Base-by-base conservation (phyloP, 768 basidiomycete genomes). In the Grammothele lineata region DNA sequence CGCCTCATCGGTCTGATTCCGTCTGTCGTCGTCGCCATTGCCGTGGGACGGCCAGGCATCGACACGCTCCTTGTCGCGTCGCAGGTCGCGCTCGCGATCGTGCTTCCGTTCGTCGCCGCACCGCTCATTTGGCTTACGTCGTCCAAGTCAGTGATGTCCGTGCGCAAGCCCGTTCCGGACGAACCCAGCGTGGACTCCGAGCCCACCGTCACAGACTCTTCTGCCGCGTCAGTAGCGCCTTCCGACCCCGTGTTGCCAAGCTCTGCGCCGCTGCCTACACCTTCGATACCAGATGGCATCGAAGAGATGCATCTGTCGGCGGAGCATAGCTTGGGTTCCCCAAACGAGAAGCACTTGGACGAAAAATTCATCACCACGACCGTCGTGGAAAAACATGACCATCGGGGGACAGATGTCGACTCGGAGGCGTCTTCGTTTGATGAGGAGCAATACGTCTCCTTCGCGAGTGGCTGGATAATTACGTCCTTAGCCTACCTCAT, bases 1-100 rank as follows among this genome's bases (percentile, higher is more conserved):
- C 82, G 94, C 2, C 64, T 85, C 5, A 70, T 96, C 25, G 84
- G 88, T 3, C 78, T 95, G 22, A 73, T 94, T 21, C 94, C 94
- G 0, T 83, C 89, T 15, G 77, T 91, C 66, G 74, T 76, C 10
- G 84, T 96, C 30, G 90, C 92, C 1, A 70, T 85, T n/a, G 75
- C 81, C 0, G 70, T 88, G 11, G 93, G 93, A 2, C 66, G 75
- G 25, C 55, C 60, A 1, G 93, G 93, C 1, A 74, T 95, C 47
- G 77, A 85, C 59, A 68, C 77, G 0, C 75, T 96, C 23, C 80
- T 96, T 9, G 85, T 96, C 22, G 81, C 76, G 2, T 90, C 82
- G 6, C 93, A 96, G 62, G 92, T 95, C 45, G 75, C 83, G 21
- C 74, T 96, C 22, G 83, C 85, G 25, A 75, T 95, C 61, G 78